Percentiles rank a stretch among this genome's conserved stretches.
Evolutionary conservation across 2,329 filamentous ascomycete genomes (phyloP).

Genomic region (Penicillium sclerotiorum): DNA sequence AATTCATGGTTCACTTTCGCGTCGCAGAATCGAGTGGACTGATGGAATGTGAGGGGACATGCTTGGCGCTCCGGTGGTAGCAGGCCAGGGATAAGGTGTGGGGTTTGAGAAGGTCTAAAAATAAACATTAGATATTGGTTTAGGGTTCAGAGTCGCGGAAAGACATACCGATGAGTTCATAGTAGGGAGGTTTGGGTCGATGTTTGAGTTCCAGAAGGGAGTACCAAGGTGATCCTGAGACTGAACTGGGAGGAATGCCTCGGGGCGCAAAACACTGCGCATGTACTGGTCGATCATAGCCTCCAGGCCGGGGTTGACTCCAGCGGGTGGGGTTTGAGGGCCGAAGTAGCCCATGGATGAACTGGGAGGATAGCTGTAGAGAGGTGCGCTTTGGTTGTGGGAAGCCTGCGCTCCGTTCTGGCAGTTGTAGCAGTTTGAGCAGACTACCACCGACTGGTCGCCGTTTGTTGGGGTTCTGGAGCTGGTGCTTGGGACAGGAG

Average conservation of each 20-base stretch:
- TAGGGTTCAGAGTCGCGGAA: too few species aligned
- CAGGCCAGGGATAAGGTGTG: neutral
- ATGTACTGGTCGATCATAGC: conserved; percentile 11
- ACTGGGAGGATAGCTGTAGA: neutral
- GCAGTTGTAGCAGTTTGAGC: conserved; percentile 6
- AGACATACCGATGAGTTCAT: conserved; percentile 6
- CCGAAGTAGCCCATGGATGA: neutral
- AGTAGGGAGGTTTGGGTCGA: conserved; percentile 10
- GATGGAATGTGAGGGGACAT: neutral
- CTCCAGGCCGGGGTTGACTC: neutral
- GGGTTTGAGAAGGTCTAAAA: neutral
- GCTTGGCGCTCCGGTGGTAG: neutral
- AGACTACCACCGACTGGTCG: neutral
- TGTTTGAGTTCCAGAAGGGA: conserved; percentile 12
- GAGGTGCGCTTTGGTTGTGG: neutral
- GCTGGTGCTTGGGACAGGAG: neutral
- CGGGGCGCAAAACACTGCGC: conserved; percentile 12
- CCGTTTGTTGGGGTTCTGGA: neutral
- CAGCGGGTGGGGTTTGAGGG: neutral
- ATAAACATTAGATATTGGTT: neutral
- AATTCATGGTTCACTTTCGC: neutral
- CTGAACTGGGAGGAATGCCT: conserved; percentile 9
- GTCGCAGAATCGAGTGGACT: neutral
- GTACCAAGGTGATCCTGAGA: neutral
- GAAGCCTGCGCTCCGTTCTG: neutral